Evolutionary conservation across 75 land plant genomes (phyloP).

Genomic region (Chamaecyparis obtusa): DNA sequence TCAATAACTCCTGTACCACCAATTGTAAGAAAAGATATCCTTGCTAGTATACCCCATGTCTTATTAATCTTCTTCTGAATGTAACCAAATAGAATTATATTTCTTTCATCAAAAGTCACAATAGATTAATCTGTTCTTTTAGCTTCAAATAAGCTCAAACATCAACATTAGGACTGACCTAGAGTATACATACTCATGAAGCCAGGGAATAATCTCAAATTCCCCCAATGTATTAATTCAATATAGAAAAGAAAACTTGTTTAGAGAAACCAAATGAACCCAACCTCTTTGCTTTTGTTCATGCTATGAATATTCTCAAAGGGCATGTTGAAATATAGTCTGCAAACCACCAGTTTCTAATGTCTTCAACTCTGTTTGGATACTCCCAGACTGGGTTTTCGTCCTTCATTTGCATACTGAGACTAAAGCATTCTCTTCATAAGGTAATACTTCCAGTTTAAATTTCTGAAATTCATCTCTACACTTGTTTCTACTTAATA

Average conservation of each 20-base stretch:
- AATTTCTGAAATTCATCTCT: constrained; percentile 64
- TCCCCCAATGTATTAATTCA: constrained; percentile 67
- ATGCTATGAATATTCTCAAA: constrained; percentile 31
- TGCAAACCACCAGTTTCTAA: constrained; percentile 63
- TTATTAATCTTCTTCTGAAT: not conserved
- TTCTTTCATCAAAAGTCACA: not conserved
- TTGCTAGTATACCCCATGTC: not conserved
- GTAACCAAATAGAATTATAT: not conserved
- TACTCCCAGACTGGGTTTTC: constrained; percentile 64
- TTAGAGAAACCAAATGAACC: constrained; percentile 67
- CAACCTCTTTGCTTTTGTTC: constrained; percentile 90
- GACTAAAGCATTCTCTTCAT: constrained; percentile 15
- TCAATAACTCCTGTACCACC: not conserved
- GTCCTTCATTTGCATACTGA: constrained; percentile 52
- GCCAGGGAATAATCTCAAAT: constrained; percentile 64
- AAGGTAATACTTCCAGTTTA: constrained; percentile 39
- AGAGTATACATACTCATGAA: not conserved
- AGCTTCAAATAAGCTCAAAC: not conserved
- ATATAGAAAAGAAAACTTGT: constrained; percentile 28
- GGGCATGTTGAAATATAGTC: constrained; percentile 29
- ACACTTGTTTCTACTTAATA: constrained; percentile 67
- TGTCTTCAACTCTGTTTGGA: constrained; percentile 44
- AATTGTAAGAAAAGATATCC: not conserved
- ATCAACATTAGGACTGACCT: not conserved
- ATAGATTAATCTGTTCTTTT: not conserved